A percentile compares a stretch with the other conserved stretches of the same genome.
Evolutionary conservation across 352 stramenopile genomes (phyloP).

Genomic region (Globisporangium splendens): DNA sequence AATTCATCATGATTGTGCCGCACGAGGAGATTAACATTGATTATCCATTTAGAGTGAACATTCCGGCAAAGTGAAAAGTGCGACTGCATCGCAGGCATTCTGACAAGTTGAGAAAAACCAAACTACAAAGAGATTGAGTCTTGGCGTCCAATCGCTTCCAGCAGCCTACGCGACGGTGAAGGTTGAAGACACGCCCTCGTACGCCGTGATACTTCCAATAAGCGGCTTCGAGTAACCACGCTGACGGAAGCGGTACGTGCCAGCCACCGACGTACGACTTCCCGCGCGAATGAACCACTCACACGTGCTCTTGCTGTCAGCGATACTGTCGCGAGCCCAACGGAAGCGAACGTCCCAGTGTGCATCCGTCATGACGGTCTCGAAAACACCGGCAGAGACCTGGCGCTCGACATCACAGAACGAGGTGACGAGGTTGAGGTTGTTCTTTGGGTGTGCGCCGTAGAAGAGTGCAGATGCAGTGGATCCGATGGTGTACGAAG

Average conservation of each 20-base stretch:
- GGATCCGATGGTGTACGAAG: conserved; percentile 25
- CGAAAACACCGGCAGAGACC: conserved; percentile 15
- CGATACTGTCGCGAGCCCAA: conserved; percentile 26
- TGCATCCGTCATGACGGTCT: conserved; percentile 40
- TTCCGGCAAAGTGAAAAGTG: too few relatives aligned
- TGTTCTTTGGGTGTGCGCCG: conserved; percentile 51
- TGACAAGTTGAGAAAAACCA: not conserved
- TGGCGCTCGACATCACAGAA: conserved; percentile 54
- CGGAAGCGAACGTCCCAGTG: conserved; percentile 52
- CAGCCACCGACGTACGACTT: conserved; percentile 24
- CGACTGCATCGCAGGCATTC: too few relatives aligned
- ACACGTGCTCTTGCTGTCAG: conserved; percentile 42
- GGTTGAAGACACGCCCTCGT: conserved; percentile 24
- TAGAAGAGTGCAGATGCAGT: conserved; percentile 35
- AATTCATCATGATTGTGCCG: too few relatives aligned
- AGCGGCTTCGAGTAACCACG: conserved; percentile 39
- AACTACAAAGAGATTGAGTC: not conserved
- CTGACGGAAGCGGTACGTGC: conserved; percentile 42
- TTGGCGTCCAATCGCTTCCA: not conserved
- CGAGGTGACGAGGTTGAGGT: conserved; percentile 25
- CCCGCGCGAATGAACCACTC: conserved; percentile 39
- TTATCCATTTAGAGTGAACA: too few relatives aligned
- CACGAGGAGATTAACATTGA: too few relatives aligned
- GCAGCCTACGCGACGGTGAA: conserved; percentile 21
- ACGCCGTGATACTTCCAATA: conserved; percentile 23